phyloP scores from a whole-genome alignment of 1,284 basidiomycete species.

The Meripilus lineatus region DNA sequence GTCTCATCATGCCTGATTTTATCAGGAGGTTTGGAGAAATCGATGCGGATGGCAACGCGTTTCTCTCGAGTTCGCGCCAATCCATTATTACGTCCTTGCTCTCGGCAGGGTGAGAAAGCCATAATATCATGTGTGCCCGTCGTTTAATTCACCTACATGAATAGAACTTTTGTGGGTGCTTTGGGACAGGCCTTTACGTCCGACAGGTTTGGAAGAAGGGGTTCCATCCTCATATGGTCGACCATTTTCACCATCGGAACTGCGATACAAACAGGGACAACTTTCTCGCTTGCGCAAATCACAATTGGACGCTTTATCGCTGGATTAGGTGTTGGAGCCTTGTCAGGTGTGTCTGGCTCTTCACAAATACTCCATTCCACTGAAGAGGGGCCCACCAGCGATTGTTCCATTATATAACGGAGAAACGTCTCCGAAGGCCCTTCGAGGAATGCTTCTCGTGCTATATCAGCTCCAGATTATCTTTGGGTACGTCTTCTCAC shows the following conservation, averaged over 20 bases:
- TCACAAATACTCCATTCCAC: too few relatives aligned
- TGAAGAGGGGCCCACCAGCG: slow-evolving; percentile 37
- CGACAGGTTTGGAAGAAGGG: slow-evolving; percentile 66
- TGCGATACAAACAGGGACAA: slow-evolving; percentile 66
- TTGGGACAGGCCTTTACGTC: slow-evolving; percentile 73
- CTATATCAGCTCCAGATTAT: slow-evolving; percentile 78
- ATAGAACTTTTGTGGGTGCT: slow-evolving; percentile 68
- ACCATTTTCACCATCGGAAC: slow-evolving; percentile 69
- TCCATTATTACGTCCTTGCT: slow-evolving; percentile 77
- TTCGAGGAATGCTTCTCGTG: slow-evolving; percentile 70
- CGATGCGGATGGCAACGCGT: slow-evolving; percentile 42
- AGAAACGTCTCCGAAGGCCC: slow-evolving; percentile 72
- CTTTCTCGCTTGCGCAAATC: slow-evolving; percentile 57
- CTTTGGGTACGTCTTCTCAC: slow-evolving; percentile 40
- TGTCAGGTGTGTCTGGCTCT: slow-evolving; percentile 45
- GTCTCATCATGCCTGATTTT: slow-evolving; percentile 78
- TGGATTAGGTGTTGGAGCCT: slow-evolving; percentile 73
- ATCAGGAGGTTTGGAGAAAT: slow-evolving; percentile 60
- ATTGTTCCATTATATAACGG: slow-evolving; percentile 81
- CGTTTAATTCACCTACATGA: slow-evolving; percentile 4
- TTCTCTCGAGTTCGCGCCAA: slow-evolving; percentile 59
- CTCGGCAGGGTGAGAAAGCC: slow-evolving; percentile 61
- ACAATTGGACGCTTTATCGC: slow-evolving; percentile 67
- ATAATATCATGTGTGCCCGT: background rate
- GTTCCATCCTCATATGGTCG: slow-evolving; percentile 76